These are phyloP conservation scores for Blepharisma undulans DNA, from an alignment of 169 alveolate genomes.

Conservation along the genomic window DNA sequence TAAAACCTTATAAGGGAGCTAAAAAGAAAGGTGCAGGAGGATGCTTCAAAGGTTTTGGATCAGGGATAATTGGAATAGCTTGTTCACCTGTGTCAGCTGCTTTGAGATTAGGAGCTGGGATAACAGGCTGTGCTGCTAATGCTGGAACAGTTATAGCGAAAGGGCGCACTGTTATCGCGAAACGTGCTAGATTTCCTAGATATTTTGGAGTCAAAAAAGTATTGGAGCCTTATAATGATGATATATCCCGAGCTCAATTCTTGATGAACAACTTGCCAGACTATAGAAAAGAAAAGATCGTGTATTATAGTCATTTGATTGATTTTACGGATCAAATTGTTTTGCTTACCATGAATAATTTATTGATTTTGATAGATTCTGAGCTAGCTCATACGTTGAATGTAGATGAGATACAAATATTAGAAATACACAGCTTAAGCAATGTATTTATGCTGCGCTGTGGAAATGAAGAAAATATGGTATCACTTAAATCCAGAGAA, in stretches of 20 bases:
- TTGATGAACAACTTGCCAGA: constrained; percentile 41
- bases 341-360: neutral
- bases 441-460: neutral
- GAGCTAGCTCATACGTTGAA: neutral
- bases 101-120: constrained; percentile 59
- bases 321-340: neutral
- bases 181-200: constrained; percentile 63
- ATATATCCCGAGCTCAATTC: constrained; percentile 47
- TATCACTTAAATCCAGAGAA: neutral
- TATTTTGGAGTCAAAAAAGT: constrained; percentile 45
- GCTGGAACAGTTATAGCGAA: constrained; percentile 56
- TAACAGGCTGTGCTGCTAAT: constrained; percentile 69
- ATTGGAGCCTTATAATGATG: constrained; percentile 57
- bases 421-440: neutral
- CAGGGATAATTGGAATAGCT: constrained; percentile 66
- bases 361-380: neutral
- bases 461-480: neutral
- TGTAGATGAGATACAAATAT: neutral
- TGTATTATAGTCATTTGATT: neutral
- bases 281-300: constrained; percentile 11
- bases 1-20: constrained; percentile 71
- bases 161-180: constrained; percentile 43
- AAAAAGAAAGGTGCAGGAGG: constrained; percentile 76
- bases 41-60: constrained; percentile 71
- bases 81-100: constrained; percentile 78